These are phyloP conservation scores for Botrytis tulipae DNA, from an alignment of 2,329 filamentous ascomycete genomes.

Conservation along the genomic window DNA sequence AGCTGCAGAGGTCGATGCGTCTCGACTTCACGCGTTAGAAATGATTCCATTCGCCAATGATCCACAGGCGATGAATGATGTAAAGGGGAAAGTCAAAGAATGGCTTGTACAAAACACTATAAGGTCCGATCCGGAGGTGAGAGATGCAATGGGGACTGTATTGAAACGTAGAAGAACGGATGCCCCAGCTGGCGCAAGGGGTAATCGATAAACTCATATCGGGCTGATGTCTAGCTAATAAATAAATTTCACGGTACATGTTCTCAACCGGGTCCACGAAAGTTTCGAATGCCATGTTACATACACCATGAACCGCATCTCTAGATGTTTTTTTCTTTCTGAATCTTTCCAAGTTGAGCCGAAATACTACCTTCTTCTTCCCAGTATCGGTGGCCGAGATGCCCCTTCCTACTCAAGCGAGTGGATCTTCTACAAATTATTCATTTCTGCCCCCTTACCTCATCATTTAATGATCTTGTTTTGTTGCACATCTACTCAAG, in stretches of 20 bases:
- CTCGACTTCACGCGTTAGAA: constrained; percentile 71
- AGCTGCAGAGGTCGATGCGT: constrained; percentile 66
- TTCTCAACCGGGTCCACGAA: neutral
- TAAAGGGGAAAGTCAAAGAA: constrained; percentile 74
- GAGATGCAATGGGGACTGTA: constrained; percentile 70
- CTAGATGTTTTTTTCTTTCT: neutral
- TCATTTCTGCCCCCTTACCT: neutral
- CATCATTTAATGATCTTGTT: neutral
- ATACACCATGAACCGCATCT: neutral
- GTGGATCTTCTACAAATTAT: neutral
- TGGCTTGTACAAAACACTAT: constrained; percentile 88
- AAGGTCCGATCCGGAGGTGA: constrained; percentile 74
- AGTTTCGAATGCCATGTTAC: neutral
- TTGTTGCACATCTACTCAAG: constrained; percentile 19
- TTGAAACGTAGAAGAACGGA: constrained; percentile 61
- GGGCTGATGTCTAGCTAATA: neutral
- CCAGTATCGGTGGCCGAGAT: neutral
- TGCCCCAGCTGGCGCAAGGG: constrained; percentile 58
- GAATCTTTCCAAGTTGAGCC: neutral
- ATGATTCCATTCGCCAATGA: constrained; percentile 80
- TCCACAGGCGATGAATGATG: constrained; percentile 56
- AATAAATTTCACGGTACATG: neutral
- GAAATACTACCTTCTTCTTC: neutral
- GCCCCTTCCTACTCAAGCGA: constrained; percentile 6
- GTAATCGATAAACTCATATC: constrained; percentile 34